These are phyloP conservation scores for Mimosa bimucronata DNA, from an alignment of 306 rosid species.

Conservation along the genomic window DNA sequence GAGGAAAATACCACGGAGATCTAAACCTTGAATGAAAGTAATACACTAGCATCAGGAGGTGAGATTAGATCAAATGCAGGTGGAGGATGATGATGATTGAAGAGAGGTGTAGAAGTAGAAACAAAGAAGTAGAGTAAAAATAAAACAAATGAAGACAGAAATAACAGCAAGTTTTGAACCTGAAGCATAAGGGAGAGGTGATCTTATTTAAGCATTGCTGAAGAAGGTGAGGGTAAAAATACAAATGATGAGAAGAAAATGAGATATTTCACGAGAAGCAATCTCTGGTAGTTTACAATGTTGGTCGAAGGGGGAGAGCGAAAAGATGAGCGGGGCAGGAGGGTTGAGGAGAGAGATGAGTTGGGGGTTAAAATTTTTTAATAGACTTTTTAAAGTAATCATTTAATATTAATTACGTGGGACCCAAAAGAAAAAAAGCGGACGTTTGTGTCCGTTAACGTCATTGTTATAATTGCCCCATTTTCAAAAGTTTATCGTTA, in stretches of 20 bases:
- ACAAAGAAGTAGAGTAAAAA: constrained; percentile 15
- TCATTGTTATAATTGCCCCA: too few relatives aligned
- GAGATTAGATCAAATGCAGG: constrained; percentile 1
- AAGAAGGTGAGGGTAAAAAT: not conserved
- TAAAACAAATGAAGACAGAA: not conserved
- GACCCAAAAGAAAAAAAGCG: too few relatives aligned
- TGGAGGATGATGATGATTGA: not conserved
- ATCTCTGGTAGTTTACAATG: not conserved
- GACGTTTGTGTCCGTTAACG: too few relatives aligned
- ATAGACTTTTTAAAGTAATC: too few relatives aligned
- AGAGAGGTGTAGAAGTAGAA: constrained; percentile 28
- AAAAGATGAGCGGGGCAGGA: too few relatives aligned
- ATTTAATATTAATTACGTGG: too few relatives aligned
- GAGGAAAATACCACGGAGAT: constrained; percentile 73
- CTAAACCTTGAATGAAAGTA: constrained; percentile 58
- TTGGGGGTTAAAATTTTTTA: too few relatives aligned
- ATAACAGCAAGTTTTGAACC: constrained; percentile 1
- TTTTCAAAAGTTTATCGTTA: too few relatives aligned
- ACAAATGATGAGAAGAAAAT: not conserved
- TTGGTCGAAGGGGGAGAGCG: too few relatives aligned
- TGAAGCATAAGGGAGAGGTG: not conserved
- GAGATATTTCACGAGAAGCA: not conserved
- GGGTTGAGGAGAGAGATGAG: too few relatives aligned
- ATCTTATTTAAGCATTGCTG: constrained; percentile 43
- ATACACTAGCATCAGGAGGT: constrained; percentile 54